Percentiles rank a stretch among this genome's conserved stretches.
Conservation (phyloP, 1,139 yeast genomes). For the Debaryomyces subglobosus region DNA sequence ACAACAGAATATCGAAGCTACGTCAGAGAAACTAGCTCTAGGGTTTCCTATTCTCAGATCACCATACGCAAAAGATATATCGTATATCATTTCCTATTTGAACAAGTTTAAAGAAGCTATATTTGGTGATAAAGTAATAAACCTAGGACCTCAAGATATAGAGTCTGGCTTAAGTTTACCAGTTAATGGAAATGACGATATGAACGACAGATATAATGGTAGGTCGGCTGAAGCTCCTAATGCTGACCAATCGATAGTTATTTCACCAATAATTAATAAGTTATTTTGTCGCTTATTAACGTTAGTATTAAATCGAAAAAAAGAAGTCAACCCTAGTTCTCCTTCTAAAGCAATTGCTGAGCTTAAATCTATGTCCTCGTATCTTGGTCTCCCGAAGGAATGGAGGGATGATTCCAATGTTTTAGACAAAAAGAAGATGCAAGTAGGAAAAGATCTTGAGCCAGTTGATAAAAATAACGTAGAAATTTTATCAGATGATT, state of each 20-base stretch:
- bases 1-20: conserved; percentile 21
- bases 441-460: conserved; percentile 17
- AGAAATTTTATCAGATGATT: conserved; percentile 36
- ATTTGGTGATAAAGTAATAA: conserved; percentile 28
- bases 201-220: neutral
- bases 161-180: conserved; percentile 52
- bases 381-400: conserved; percentile 49
- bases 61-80: conserved; percentile 50
- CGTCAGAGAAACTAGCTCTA: conserved; percentile 30
- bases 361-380: conserved; percentile 35
- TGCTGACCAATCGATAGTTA: conserved; percentile 18
- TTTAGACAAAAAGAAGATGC: conserved; percentile 17
- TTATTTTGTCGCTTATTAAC: conserved; percentile 40
- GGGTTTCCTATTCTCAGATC: conserved; percentile 34
- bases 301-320: conserved; percentile 46
- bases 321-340: conserved; percentile 27
- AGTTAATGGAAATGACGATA: conserved; percentile 11
- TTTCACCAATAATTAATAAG: conserved; percentile 37
- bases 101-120: conserved; percentile 41
- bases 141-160: conserved; percentile 48
- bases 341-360: conserved; percentile 42
- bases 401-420: conserved; percentile 43
- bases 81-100: conserved; percentile 45
- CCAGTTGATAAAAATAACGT: conserved; percentile 44
- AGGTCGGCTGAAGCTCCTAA: neutral